Base-by-base conservation (phyloP, 768 basidiomycete species). In the Suillus subaureus region DNA sequence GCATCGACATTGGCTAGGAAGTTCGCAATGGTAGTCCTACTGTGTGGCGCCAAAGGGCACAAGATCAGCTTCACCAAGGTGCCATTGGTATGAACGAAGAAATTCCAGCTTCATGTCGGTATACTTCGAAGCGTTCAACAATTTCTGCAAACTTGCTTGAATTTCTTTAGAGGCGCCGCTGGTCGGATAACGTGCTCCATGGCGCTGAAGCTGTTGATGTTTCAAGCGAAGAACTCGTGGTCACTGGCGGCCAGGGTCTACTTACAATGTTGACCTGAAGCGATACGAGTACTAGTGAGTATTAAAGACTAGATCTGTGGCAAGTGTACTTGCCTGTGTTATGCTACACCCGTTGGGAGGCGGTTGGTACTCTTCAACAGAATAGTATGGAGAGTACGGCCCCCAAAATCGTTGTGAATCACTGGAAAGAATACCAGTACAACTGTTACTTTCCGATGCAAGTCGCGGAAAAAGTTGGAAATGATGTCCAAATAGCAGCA, bases 111-210 rank as follows among this genome's bases (percentile, higher is more conserved):
- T 70, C 3, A 79, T 72, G 60, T 87, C 84, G 0, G 73, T 75
- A 71, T 82, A 87, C 2, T 76, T 69, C 0, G 75, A 70, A 11
- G 81, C 89, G 0, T 80, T 70, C 64, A 85, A 72, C 0, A 94
- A 78, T 67, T 89, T 90, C 7, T 72, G 65, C 11, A 95, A 70
- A 0, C 89, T 82, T 5, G 71, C 66, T 21, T 74, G 67, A 11
- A 91, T 90, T 35, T 67, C 63, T 12, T 70, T 68, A 1, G 81
- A 73, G 13, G 85, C 82, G 2, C 81, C 80, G 0, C 72, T 68
- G 0, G 92, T 94, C 0, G 93, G 93, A 70, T 82, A 94, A 39
- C 93, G 86, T 1, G 91, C 87, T 3, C 92, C 93, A 71, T 96
- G 93, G 13, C 93, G 82, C 76, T 94, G 89, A 11, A 96, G 79